Conservation (phyloP, 2,329 filamentous ascomycete genomes). For the Exophiala aquamarina region DNA sequence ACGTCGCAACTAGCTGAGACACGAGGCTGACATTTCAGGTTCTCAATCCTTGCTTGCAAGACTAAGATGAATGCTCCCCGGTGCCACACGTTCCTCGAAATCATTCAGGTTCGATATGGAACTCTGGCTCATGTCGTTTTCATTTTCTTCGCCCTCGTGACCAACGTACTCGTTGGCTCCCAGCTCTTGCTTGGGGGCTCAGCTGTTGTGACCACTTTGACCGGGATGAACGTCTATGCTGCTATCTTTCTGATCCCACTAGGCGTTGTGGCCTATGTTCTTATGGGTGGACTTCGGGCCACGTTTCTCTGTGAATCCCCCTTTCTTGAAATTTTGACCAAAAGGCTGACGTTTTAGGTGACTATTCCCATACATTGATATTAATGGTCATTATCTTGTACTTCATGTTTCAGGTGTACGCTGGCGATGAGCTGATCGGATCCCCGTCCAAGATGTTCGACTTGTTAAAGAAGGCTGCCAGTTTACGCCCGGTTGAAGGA, state of each 20-base stretch:
- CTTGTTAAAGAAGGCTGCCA: constrained; percentile 47
- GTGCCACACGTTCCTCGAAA: constrained; percentile 67
- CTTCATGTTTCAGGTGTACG: constrained; percentile 61
- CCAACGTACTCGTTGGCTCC: constrained; percentile 75
- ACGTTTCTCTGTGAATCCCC: constrained; percentile 54
- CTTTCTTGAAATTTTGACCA: constrained; percentile 30
- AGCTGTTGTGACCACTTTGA: constrained; percentile 48
- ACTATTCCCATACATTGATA: constrained; percentile 76
- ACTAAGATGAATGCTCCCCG: constrained; percentile 25
- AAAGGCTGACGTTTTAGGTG: constrained; percentile 52
- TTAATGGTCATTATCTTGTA: constrained; percentile 77
- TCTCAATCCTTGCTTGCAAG: constrained; percentile 70
- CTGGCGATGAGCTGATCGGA: constrained; percentile 68
- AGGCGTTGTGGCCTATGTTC: constrained; percentile 76
- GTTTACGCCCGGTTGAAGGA: constrained; percentile 48
- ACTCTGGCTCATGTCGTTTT: constrained; percentile 72
- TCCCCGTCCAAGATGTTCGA: constrained; percentile 62
- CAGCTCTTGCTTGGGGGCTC: constrained; percentile 42
- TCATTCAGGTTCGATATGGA: constrained; percentile 78
- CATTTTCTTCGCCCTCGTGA: constrained; percentile 77
- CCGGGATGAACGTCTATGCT: constrained; percentile 72
- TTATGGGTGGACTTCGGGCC: constrained; percentile 53
- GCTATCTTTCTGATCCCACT: constrained; percentile 80
- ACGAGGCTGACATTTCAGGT: constrained; percentile 37
- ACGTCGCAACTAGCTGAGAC: constrained; percentile 61